phyloP scores from a whole-genome alignment of 2,329 filamentous ascomycete genomes.

The Plenodomus biglobosus region DNA sequence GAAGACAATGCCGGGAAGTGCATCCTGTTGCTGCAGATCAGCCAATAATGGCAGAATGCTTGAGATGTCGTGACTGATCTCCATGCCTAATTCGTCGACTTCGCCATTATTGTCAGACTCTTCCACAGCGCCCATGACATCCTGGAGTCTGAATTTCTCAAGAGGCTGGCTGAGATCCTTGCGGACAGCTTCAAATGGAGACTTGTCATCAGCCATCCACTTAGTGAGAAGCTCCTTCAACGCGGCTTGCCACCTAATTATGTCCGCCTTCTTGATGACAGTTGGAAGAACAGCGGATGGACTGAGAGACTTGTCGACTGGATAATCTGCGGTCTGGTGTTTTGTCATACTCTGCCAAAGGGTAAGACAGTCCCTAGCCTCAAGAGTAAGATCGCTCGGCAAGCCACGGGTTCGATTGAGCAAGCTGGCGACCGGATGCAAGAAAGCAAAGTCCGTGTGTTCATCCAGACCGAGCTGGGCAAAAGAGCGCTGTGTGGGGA shows the following conservation, averaged over 20 bases:
- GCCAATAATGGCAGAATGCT: conserved; percentile 61
- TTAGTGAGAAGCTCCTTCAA: conserved; percentile 60
- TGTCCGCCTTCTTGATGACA: conserved; percentile 64
- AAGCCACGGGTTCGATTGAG: conserved; percentile 63
- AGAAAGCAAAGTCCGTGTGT: conserved; percentile 55
- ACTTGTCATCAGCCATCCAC: conserved; percentile 62
- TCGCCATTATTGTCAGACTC: conserved; percentile 16
- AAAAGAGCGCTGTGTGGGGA: conserved; percentile 43
- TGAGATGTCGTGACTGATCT: conserved; percentile 28
- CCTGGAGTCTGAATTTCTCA: conserved; percentile 8
- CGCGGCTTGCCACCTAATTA: conserved; percentile 64
- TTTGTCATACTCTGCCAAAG: conserved; percentile 67
- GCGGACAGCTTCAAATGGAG: conserved; percentile 57
- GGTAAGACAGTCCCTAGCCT: conserved; percentile 68
- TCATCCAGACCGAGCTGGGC: conserved; percentile 53
- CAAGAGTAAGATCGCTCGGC: conserved; percentile 67
- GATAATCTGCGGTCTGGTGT: conserved; percentile 55
- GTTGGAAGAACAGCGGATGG: conserved; percentile 54
- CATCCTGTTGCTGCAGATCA: conserved; percentile 63
- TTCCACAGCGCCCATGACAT: background rate
- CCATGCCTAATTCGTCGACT: conserved; percentile 23
- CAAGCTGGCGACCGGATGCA: conserved; percentile 68
- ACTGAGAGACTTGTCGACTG: conserved; percentile 54
- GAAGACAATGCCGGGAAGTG: conserved; percentile 74
- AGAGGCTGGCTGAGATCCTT: conserved; percentile 44